Percentiles rank a stretch among this genome's conserved stretches.
phyloP scores from a whole-genome alignment of 2,329 filamentous ascomycete genomes.

The Sporothrix brasiliensis region DNA sequence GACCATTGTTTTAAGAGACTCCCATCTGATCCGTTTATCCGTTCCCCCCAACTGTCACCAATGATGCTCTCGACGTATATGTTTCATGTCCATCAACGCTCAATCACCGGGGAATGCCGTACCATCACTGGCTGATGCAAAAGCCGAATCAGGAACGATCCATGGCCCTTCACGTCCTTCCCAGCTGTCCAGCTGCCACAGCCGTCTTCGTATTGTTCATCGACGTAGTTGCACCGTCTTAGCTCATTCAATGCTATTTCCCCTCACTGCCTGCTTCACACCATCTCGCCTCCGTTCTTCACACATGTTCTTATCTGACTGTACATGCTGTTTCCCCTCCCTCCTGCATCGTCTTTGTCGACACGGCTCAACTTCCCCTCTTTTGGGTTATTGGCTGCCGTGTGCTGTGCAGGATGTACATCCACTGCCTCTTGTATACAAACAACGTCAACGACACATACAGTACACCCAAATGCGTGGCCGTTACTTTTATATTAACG shows the following conservation, averaged over 20 bases:
- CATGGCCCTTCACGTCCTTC: background rate
- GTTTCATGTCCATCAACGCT: background rate
- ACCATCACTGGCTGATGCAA: conserved; percentile 15
- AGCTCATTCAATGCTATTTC: background rate
- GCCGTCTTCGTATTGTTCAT: conserved; percentile 1
- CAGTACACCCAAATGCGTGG: background rate
- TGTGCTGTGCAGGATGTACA: background rate
- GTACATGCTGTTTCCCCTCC: conserved; percentile 3
- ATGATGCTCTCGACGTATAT: background rate
- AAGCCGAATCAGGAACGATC: conserved; percentile 10
- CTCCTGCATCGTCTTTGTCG: conserved; percentile 14
- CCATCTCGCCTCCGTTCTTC: background rate
- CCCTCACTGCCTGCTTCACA: conserved; percentile 17
- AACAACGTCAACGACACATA: background rate
- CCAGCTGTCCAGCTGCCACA: background rate
- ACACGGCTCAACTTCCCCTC: conserved; percentile 17
- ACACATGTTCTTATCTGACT: conserved; percentile 1
- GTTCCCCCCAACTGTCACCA: background rate
- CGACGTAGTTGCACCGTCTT: background rate
- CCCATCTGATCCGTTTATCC: background rate
- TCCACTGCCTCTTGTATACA: background rate
- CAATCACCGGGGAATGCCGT: background rate
- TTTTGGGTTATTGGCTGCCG: background rate
- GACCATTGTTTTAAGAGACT: background rate
- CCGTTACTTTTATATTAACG: background rate